phyloP scores from a whole-genome alignment of 176 grass and related monocot genomes.

The Eleusine indica region DNA sequence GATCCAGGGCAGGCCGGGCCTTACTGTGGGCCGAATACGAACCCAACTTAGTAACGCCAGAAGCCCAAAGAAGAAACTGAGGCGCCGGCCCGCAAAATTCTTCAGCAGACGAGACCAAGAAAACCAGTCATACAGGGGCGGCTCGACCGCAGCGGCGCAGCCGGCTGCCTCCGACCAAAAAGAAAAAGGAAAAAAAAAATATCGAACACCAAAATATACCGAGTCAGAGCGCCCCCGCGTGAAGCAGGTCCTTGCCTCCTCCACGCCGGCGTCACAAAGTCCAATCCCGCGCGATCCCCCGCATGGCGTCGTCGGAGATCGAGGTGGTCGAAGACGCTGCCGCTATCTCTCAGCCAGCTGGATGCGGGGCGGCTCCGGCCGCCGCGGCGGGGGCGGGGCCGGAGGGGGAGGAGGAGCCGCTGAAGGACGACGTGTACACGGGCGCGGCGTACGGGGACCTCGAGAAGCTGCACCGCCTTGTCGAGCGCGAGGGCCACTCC shows the following conservation, averaged over 20 bases:
- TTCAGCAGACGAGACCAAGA: neutral
- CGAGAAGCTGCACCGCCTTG: slow-evolving; percentile 86
- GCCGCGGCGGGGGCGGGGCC: slow-evolving; percentile 25
- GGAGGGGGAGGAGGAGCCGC: slow-evolving; percentile 49
- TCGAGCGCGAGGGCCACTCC: slow-evolving; percentile 73
- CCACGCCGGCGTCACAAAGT: slow-evolving; percentile 4
- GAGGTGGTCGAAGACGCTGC: slow-evolving; percentile 57
- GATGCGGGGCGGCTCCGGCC: neutral
- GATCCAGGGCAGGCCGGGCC: neutral
- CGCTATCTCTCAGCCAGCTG: neutral
- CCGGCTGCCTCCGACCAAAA: neutral
- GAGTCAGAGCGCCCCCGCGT: slow-evolving; percentile 33
- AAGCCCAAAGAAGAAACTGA: neutral
- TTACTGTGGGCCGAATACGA: neutral
- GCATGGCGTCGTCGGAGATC: slow-evolving; percentile 79
- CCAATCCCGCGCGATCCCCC: slow-evolving; percentile 16
- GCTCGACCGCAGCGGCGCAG: neutral
- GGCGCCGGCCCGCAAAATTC: neutral
- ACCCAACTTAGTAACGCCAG: neutral
- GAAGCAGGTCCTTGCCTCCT: slow-evolving; percentile 18
- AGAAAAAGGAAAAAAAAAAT: neutral
- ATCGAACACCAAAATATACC: neutral
- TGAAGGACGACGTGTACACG: slow-evolving; percentile 92
- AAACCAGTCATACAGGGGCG: neutral
- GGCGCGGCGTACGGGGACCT: slow-evolving; percentile 88